Percentiles rank a stretch among this genome's conserved stretches.
Conservation (phyloP, 1,139 yeast genomes). For the Lodderomyces margitis region DNA sequence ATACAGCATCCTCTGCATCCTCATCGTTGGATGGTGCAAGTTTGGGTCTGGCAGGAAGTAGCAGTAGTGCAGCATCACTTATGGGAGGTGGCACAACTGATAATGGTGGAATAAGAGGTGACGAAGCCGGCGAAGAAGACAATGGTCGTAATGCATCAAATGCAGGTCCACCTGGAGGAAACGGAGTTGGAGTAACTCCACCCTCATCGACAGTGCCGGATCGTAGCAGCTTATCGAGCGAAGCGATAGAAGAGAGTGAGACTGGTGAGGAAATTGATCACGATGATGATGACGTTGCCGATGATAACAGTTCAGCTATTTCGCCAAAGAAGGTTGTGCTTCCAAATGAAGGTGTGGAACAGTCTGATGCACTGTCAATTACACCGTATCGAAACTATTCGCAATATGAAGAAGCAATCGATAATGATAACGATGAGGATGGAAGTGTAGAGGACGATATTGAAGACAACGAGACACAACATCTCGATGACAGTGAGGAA, state of each 20-base stretch:
- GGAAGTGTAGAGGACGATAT: neutral
- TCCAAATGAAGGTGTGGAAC: neutral
- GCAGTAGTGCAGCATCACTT: slow-evolving; percentile 3
- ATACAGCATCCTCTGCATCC: neutral
- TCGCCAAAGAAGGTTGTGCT: neutral
- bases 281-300: slow-evolving; percentile 2
- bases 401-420: neutral
- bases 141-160: neutral
- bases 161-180: neutral
- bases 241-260: neutral
- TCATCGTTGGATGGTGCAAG: neutral
- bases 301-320: neutral
- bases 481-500: slow-evolving; percentile 4
- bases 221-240: slow-evolving; percentile 6
- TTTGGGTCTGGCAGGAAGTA: slow-evolving; percentile 6
- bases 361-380: neutral
- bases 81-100: slow-evolving; percentile 3
- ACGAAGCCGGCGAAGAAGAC: neutral
- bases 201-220: slow-evolving; percentile 11
- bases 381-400: neutral
- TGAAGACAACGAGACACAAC: neutral
- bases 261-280: slow-evolving; percentile 1
- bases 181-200: slow-evolving; percentile 1
- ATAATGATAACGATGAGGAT: slow-evolving; percentile 1
- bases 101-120: neutral